Conservation (phyloP, 331 rosid genomes). For the Stylosanthes scabra region DNA sequence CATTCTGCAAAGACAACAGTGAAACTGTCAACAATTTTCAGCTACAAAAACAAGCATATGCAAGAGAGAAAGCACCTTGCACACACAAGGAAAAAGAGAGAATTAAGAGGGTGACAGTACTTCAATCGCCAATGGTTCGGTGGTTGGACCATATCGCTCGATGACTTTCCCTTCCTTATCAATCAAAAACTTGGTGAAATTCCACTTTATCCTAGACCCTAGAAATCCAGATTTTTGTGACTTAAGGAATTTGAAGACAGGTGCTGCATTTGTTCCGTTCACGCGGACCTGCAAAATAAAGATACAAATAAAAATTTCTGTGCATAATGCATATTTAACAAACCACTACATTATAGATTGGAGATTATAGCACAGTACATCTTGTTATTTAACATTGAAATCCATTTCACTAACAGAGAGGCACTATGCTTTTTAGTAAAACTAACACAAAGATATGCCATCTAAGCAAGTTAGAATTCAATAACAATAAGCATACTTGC, state of each 20-base stretch:
- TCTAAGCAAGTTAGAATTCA: not conserved
- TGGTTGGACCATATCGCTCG: slow-evolving; percentile 63
- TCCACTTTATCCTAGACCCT: slow-evolving; percentile 85
- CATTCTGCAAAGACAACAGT: slow-evolving; percentile 52
- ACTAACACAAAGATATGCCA: not conserved
- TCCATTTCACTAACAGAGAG: not conserved
- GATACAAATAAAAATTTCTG: slow-evolving; percentile 13
- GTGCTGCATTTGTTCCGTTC: slow-evolving; percentile 70
- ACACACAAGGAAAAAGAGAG: not conserved
- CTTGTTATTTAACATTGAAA: slow-evolving; percentile 5
- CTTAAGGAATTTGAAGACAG: slow-evolving; percentile 84
- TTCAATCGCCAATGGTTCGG: slow-evolving; percentile 67
- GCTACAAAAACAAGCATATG: slow-evolving; percentile 23
- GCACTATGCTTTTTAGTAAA: too few species aligned
- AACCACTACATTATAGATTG: slow-evolving; percentile 4
- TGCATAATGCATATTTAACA: slow-evolving; percentile 20
- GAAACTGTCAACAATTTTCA: slow-evolving; percentile 27
- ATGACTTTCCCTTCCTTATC: slow-evolving; percentile 71
- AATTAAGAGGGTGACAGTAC: slow-evolving; percentile 48
- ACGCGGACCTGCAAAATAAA: slow-evolving; percentile 60
- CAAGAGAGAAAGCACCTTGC: not conserved
- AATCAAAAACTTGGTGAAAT: slow-evolving; percentile 90
- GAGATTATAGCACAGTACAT: slow-evolving; percentile 7
- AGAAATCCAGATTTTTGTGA: slow-evolving; percentile 60
- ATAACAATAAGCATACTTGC: slow-evolving; percentile 6